Conservation (phyloP, 441 rosid genomes). For the Pelargonium fulgidum region DNA sequence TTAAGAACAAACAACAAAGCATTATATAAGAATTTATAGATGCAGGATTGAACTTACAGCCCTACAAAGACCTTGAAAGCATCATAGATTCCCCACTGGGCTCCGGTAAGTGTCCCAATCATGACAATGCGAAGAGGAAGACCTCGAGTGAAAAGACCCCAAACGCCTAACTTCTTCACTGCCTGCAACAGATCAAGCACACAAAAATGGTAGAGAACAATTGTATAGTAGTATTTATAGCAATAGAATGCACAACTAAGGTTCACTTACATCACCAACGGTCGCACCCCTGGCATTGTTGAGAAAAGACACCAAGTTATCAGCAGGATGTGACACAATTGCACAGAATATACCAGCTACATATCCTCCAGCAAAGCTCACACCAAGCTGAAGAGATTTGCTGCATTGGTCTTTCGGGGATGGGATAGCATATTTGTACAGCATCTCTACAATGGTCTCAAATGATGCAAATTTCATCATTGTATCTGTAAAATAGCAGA, state of each 20-base stretch:
- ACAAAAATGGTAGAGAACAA: not conserved
- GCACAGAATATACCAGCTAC: constrained; percentile 88
- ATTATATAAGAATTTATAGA: not conserved
- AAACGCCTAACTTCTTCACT: constrained; percentile 81
- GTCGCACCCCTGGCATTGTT: constrained; percentile 92
- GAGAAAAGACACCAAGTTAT: constrained; percentile 93
- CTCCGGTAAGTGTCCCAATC: constrained; percentile 99
- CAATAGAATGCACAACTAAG: not conserved
- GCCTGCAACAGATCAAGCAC: constrained; percentile 45
- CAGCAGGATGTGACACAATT: constrained; percentile 89
- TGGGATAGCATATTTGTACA: constrained; percentile 86
- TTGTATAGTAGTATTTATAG: not conserved
- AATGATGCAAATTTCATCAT: constrained; percentile 99
- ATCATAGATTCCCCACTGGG: constrained; percentile 97
- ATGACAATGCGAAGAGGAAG: constrained; percentile 98
- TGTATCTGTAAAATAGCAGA: constrained; percentile 45
- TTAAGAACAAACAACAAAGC: not conserved
- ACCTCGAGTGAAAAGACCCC: constrained; percentile 93
- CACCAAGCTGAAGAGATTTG: constrained; percentile 75
- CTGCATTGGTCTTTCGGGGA: constrained; percentile 85
- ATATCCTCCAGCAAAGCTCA: constrained; percentile 95
- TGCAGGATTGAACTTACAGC: constrained; percentile 44
- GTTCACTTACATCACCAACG: constrained; percentile 57
- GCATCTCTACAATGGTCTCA: constrained; percentile 88
- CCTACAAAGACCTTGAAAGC: constrained; percentile 98